phyloP scores from a whole-genome alignment of 1,139 yeast genomes.

The Diutina pseudorugosa region DNA sequence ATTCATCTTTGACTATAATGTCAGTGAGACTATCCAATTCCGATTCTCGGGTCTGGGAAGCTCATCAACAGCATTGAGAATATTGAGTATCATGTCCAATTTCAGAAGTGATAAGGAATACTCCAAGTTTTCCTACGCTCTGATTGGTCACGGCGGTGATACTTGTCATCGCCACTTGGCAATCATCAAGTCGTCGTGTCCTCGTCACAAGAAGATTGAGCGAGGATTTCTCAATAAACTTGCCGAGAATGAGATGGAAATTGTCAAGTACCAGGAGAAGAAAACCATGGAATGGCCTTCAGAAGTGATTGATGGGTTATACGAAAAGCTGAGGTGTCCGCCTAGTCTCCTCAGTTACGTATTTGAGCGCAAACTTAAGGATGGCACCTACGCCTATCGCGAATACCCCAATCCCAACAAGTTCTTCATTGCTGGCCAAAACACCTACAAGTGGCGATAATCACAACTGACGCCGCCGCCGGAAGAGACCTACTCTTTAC shows the following conservation, averaged over 20 bases:
- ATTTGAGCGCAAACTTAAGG: not conserved
- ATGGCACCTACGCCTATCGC: not conserved
- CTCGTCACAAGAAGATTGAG: not conserved
- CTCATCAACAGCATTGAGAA: not conserved
- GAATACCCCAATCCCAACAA: not conserved
- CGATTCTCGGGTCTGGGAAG: not conserved
- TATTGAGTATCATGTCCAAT: not conserved
- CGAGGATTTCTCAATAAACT: not conserved
- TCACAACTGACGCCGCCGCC: too few species aligned
- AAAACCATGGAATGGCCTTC: not conserved
- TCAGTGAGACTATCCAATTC: not conserved
- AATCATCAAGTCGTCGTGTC: not conserved
- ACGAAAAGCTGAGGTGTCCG: not conserved
- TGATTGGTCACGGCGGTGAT: not conserved
- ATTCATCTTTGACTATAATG: not conserved
- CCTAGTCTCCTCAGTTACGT: not conserved
- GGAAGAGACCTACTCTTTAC: too few species aligned
- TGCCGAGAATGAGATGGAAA: not conserved
- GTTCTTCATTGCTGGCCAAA: not conserved
- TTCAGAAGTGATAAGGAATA: not conserved
- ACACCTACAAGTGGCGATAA: not conserved
- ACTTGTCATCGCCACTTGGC: not conserved
- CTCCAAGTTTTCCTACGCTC: not conserved
- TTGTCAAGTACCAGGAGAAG: not conserved
- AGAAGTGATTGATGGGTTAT: not conserved